Conservation (phyloP, 129 eudicot genomes). For the Scalesia atractyloides region DNA sequence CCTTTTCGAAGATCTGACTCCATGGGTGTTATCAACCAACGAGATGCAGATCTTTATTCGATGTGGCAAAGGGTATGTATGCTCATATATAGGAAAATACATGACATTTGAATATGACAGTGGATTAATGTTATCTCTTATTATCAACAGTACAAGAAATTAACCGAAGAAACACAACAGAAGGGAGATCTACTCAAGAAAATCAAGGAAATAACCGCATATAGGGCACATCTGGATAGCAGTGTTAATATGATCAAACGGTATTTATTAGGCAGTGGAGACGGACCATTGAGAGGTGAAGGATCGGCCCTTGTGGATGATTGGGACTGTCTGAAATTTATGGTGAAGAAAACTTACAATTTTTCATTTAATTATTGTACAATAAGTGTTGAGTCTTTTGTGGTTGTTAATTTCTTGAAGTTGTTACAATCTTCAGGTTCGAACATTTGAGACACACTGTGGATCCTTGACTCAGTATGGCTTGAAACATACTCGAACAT, state of each 20-base stretch:
- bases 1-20: not conserved
- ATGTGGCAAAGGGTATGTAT: slow-evolving; percentile 58
- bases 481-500: slow-evolving; percentile 69
- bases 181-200: slow-evolving; percentile 21
- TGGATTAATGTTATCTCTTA: not conserved
- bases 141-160: slow-evolving; percentile 19
- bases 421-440: slow-evolving; percentile 44
- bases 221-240: slow-evolving; percentile 29
- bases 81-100: not conserved
- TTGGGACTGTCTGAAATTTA: slow-evolving; percentile 35
- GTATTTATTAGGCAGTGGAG: slow-evolving; percentile 9
- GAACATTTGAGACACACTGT: slow-evolving; percentile 41
- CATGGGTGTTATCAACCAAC: slow-evolving; percentile 58
- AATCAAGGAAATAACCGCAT: slow-evolving; percentile 27
- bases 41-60: slow-evolving; percentile 78
- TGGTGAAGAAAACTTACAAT: slow-evolving; percentile 19
- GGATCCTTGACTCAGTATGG: slow-evolving; percentile 79
- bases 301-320: slow-evolving; percentile 38
- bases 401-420: not conserved
- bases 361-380: not conserved
- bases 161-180: not conserved
- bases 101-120: not conserved
- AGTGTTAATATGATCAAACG: slow-evolving; percentile 12
- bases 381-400: not conserved
- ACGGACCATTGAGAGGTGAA: slow-evolving; percentile 1